These are phyloP conservation scores for Podila verticillata DNA, from an alignment of 192 early-diverging fungal genomes.

Conservation along the genomic window DNA sequence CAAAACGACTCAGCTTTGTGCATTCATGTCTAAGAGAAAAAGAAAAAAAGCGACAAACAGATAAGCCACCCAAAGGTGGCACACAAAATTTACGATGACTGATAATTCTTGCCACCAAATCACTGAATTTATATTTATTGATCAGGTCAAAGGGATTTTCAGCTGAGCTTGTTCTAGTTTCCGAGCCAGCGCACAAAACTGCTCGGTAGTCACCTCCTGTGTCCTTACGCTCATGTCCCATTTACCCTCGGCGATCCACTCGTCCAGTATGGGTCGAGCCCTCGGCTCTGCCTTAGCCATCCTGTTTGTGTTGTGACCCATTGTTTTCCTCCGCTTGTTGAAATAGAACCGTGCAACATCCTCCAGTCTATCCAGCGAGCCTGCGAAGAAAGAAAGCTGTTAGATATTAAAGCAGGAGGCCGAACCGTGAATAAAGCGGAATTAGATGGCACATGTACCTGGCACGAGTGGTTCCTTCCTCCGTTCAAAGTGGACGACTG, in stretches of 20 bases:
- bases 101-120: neutral
- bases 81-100: neutral
- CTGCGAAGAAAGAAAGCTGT: conserved; percentile 8
- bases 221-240: conserved; percentile 68
- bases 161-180: conserved; percentile 53
- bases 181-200: conserved; percentile 67
- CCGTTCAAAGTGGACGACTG: conserved; percentile 73
- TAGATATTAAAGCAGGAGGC: neutral
- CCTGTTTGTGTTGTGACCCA: conserved; percentile 65
- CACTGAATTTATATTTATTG: conserved; percentile 4
- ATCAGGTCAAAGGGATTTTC: conserved; percentile 41
- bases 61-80: neutral
- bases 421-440: neutral
- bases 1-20: too few species aligned
- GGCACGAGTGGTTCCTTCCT: conserved; percentile 53
- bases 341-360: conserved; percentile 70
- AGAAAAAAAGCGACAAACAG: conserved; percentile 1
- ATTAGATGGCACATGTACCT: conserved; percentile 22
- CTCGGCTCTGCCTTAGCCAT: conserved; percentile 34
- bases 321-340: conserved; percentile 75
- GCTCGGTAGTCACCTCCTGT: conserved; percentile 69
- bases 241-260: conserved; percentile 60
- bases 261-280: conserved; percentile 23
- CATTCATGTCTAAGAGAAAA: neutral
- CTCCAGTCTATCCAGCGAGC: conserved; percentile 66